phyloP scores from a whole-genome alignment of 2,329 filamentous ascomycete species.

The Onygenales sp. region DNA sequence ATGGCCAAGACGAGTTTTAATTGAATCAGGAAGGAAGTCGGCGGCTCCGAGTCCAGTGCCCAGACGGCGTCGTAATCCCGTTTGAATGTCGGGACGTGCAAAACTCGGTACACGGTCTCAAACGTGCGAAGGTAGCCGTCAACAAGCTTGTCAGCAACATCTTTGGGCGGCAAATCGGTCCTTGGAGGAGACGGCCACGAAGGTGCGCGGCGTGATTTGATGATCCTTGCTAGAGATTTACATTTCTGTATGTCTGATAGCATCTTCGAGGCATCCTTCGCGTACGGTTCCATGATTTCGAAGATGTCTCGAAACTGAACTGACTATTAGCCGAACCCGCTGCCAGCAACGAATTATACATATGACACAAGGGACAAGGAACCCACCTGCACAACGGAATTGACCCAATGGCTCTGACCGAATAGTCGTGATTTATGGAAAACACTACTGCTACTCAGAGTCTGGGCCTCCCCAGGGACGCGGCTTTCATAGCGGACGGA shows the following conservation, averaged over 20 bases:
- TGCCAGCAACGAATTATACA: neutral
- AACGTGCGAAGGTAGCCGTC: slow-evolving; percentile 46
- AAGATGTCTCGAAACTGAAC: slow-evolving; percentile 18
- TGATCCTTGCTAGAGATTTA: slow-evolving; percentile 40
- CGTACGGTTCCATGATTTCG: slow-evolving; percentile 15
- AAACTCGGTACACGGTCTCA: slow-evolving; percentile 48
- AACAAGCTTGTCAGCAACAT: slow-evolving; percentile 42
- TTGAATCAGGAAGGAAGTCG: slow-evolving; percentile 38
- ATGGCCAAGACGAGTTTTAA: slow-evolving; percentile 29
- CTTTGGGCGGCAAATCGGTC: slow-evolving; percentile 36
- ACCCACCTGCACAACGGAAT: slow-evolving; percentile 36
- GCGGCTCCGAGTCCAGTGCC: slow-evolving; percentile 32
- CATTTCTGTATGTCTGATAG: slow-evolving; percentile 34
- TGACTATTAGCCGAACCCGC: slow-evolving; percentile 12
- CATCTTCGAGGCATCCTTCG: slow-evolving; percentile 25
- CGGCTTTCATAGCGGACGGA: slow-evolving; percentile 33
- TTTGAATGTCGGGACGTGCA: slow-evolving; percentile 50
- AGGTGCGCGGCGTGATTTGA: slow-evolving; percentile 33
- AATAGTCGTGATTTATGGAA: slow-evolving; percentile 46
- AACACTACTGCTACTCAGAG: slow-evolving; percentile 32
- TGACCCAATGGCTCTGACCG: slow-evolving; percentile 45
- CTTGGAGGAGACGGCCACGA: slow-evolving; percentile 14
- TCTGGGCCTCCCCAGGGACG: slow-evolving; percentile 20
- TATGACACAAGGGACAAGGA: slow-evolving; percentile 4
- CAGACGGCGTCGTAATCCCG: slow-evolving; percentile 48